Evolutionary conservation across 169 alveolate species (phyloP), one percentile per base, ranked within the genome.

Genomic region (Babesia bovis): DNA sequence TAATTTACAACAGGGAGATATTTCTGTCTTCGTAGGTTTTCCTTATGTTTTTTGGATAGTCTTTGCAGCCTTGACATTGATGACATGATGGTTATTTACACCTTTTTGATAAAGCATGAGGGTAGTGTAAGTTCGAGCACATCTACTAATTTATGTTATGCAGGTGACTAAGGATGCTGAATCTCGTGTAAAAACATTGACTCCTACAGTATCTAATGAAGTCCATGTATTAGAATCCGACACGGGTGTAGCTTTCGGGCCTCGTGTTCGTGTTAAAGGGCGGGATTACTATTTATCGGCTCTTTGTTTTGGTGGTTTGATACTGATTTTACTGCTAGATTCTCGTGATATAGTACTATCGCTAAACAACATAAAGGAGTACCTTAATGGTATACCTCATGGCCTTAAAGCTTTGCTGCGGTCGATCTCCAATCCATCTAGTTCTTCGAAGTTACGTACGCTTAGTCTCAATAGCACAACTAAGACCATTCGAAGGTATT

Each of bases 401-500:
- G 73, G 73, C 41, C 45, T 63, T 28, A 21, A 30, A 2, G 51
- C 73, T 17, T 21, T 63, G 17, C 2, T 32, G 21, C 26, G 23
- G 17, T 63, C 73, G 25, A 42, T 47, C 17, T n/a, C 30, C 28
- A 49, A 44, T 1, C 0, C 60, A 0, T 25, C 73, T 38, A 47
- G 41, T 15, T 19, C 73, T 9, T 19, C 66, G 1, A 67, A 57
- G 21, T 32, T 52, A 55, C n/a, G 55, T 45, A 63, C 74, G 12
- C 56, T 78, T 15, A 50, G 69, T 26, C 10, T 78, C 12, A 78
- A 78, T 44, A 26, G 15, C 26, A 61, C 65, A 42, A 52, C 87
- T 36, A 78, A 78, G 50, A 41, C 66, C 44, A 68, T 78, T 40
- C 42, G 73, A 41, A 68, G 83, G 87, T 78, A 30, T 56, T 56